A percentile compares a stretch with the other conserved stretches of the same genome.
Evolutionary conservation across 2,329 filamentous ascomycete species (phyloP).

Genomic region (Aureobasidium sp.): DNA sequence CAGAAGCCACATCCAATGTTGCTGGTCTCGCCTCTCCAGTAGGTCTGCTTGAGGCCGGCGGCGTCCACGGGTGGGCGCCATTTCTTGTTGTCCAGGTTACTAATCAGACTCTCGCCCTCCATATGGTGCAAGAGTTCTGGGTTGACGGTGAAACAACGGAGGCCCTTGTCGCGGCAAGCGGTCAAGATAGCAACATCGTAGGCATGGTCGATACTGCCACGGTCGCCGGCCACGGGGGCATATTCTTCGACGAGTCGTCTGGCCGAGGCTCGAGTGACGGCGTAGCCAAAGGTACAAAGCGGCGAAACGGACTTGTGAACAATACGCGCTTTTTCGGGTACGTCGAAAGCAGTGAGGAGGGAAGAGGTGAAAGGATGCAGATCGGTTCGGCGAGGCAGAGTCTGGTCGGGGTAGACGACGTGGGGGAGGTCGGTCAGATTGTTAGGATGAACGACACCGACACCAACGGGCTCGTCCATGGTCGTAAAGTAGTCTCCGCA

Average conservation of each 20-base stretch:
- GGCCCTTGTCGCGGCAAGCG: constrained; percentile 32
- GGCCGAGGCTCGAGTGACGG: constrained; percentile 34
- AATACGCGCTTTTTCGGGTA: constrained; percentile 33
- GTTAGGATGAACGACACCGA: constrained; percentile 21
- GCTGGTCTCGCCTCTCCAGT: constrained; percentile 17
- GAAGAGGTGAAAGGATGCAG: constrained; percentile 33
- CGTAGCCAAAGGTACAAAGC: constrained; percentile 41
- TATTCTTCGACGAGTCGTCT: constrained; percentile 30
- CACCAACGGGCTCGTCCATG: constrained; percentile 13
- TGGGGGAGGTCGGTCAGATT: constrained; percentile 26
- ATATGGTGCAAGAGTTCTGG: constrained; percentile 37
- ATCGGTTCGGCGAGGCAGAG: constrained; percentile 30
- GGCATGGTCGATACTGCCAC: constrained; percentile 27
- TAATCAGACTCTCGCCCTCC: constrained; percentile 32
- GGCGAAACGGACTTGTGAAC: constrained; percentile 38
- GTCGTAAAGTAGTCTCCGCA: constrained; percentile 34
- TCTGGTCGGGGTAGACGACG: constrained; percentile 30
- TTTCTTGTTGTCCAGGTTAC: constrained; percentile 19
- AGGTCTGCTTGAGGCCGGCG: constrained; percentile 9
- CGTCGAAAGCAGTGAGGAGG: constrained; percentile 31
- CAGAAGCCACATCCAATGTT: constrained; percentile 34
- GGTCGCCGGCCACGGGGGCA: constrained; percentile 24
- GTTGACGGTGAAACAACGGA: constrained; percentile 32
- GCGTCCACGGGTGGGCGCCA: constrained; percentile 8
- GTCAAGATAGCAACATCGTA: constrained; percentile 36